Evolutionary conservation across 2,329 filamentous ascomycete genomes (phyloP), one percentile per base, ranked within the genome.

Genomic region (Alternaria metachromatica): DNA sequence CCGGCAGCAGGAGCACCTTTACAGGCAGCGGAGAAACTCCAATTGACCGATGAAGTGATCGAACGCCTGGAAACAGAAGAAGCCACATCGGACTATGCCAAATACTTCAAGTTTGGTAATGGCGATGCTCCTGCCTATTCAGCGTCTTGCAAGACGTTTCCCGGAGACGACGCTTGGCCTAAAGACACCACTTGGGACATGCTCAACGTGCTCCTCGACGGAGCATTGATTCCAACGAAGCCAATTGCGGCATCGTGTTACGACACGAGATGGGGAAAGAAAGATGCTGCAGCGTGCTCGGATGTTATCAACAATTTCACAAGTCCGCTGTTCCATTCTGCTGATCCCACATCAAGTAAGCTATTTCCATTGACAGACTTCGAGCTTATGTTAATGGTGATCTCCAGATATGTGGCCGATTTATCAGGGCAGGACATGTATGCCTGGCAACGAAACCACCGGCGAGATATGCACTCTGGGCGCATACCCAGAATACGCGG

Each of bases 371-470:
- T 33, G 10, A 30, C 43, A 33, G 18, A 13, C 12, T 21, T 30
- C 28, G 28, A 30, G 28, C 28, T 10, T 13, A 30, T 9, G 48
- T 23, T 11, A 15, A 11, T 13, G 15, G 41, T 46, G 18, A 56
- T 20, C 7, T 37, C 49, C 11, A 62, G 60, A 59, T 11, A 60
- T 76, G 9, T 76, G 71, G 46, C 75, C 72, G 3, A 63, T 76
- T n/a, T 75, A 65, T 28, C 71, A 75, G 60, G 75, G 75, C 8
- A 57, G 73, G 5, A 77, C 75, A 13, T 77, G 74, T 33, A 63
- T 68, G 48, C 75, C 75, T 8, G 66, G 64, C 2, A 58, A 70
- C 2, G 64, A 72, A 23, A 72, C 70, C 43, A 48, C 69, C 12
- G 72, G 67, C n/a, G 64, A 55, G 9, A 68, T 59, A 13, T 77